A percentile compares a stretch with the other conserved stretches of the same genome.
Evolutionary conservation across 2,329 filamentous ascomycete genomes (phyloP).

Genomic region (Cladosporium sp.): DNA sequence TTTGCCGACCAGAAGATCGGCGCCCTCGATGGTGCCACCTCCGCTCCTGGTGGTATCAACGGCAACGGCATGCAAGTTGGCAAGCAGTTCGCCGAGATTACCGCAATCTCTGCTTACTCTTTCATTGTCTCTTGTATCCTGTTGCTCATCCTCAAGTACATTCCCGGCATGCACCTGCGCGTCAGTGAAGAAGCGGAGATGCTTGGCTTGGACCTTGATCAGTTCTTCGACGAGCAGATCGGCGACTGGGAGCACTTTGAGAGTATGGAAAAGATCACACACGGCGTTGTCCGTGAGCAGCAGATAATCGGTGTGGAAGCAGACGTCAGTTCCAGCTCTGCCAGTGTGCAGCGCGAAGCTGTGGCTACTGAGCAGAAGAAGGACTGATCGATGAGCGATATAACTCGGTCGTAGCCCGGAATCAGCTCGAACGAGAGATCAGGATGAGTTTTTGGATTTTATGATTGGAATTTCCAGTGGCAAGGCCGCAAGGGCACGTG

Average conservation of each 20-base stretch:
- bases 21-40: constrained; percentile 53
- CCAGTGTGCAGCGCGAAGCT: constrained; percentile 11
- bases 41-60: constrained; percentile 55
- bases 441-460: too few species aligned
- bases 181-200: constrained; percentile 59
- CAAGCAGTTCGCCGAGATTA: constrained; percentile 59
- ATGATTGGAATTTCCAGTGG: not conserved
- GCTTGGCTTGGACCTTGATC: constrained; percentile 56
- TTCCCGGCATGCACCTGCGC: constrained; percentile 57
- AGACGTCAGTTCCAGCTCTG: not conserved
- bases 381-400: not conserved
- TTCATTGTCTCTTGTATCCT: constrained; percentile 57
- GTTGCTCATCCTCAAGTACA: constrained; percentile 56
- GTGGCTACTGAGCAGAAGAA: constrained; percentile 1
- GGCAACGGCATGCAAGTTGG: constrained; percentile 59
- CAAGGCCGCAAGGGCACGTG: not conserved
- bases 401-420: not conserved
- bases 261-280: constrained; percentile 26
- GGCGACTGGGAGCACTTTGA: constrained; percentile 37
- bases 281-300: constrained; percentile 29
- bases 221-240: constrained; percentile 61
- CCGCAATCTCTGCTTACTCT: constrained; percentile 55
- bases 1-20: constrained; percentile 55
- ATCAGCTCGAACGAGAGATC: not conserved
- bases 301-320: constrained; percentile 11